Base-by-base conservation (phyloP, 306 rosid genomes). In the Lablab purpureus region DNA sequence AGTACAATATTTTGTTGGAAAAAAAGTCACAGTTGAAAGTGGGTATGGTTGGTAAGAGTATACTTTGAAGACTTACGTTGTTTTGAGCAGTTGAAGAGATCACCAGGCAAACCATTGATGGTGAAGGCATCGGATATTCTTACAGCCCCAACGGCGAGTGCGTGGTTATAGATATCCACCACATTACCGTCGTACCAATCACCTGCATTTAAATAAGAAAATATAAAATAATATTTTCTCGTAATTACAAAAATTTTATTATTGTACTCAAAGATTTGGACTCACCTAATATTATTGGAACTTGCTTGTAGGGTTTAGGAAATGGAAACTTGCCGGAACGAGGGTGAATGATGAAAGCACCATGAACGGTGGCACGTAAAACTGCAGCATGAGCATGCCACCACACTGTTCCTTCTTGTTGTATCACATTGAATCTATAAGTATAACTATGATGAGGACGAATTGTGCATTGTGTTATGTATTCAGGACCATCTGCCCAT, bases 321-420 rank as follows among this genome's bases (percentile, higher is more conserved):
- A 85, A 88, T 0, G 90, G 88, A 65, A 70, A 78, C 1, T 1
- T 40, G 23, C 67, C 71, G 1, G 34, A 23, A 41, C 62, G 71
- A 0, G 92, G 92, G n/a, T 17, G 81, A 70, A 90, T 83, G 19
- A 90, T 63, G 55, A 90, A 86, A 5, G 88, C 91, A 11, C 92
- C 92, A 25, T 87, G 58, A 52, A 90, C 86, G 0, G 91, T 88
- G 54, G 91, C 89, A 0, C 95, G 91, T 45, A 90, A 84, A 87
- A 79, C 76, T 2, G 83, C 67, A 0, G 81, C 19, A 41, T 90
- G 95, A 1, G 95, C 89, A 54, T 90, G 95, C 95, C 95, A 90
- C 91, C 95, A 90, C 9, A 88, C 81, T 1, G 92, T 88, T 8
- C 95, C 95, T 46, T 90, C 95, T 67, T 90, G 90, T 18, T 81